Conservation (phyloP, 768 basidiomycete genomes). For the Trametopsis cervina region DNA sequence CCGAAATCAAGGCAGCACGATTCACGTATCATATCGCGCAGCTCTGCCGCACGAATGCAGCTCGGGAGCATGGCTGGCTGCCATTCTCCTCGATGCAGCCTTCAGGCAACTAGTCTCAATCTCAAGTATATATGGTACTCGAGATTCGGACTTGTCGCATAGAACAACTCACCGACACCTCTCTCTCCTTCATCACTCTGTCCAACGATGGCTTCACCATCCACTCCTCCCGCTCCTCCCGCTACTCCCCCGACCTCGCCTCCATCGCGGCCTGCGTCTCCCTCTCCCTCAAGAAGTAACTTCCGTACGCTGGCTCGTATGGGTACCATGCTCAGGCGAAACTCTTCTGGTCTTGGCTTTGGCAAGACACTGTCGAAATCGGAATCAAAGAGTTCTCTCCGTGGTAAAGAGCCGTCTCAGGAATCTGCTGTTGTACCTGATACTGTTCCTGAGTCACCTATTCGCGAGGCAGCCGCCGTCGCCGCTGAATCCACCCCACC, state of each 20-base stretch:
- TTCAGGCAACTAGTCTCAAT: conserved; percentile 11
- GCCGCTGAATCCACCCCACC: conserved; percentile 11
- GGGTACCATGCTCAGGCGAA: conserved; percentile 52
- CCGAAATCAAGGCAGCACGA: conserved; percentile 1
- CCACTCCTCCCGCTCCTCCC: conserved; percentile 8
- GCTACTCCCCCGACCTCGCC: conserved; percentile 12
- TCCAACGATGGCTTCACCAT: conserved; percentile 13
- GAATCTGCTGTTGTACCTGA: conserved; percentile 36
- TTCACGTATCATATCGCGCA: conserved; percentile 11
- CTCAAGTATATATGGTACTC: conserved; percentile 13
- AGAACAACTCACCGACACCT: conserved; percentile 8
- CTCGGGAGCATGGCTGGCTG: conserved; percentile 12
- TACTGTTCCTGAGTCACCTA: conserved; percentile 67
- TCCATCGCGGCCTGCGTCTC: conserved; percentile 12
- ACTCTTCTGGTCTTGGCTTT: conserved; percentile 48
- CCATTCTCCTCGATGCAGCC: conserved; percentile 16
- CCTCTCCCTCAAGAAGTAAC: conserved; percentile 14
- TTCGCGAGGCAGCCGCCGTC: conserved; percentile 42
- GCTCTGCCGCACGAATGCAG: background rate
- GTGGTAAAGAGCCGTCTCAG: conserved; percentile 26
- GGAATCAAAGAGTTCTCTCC: conserved; percentile 21
- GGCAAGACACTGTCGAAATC: conserved; percentile 13
- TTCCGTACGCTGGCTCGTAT: conserved; percentile 46
- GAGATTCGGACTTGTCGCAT: background rate
- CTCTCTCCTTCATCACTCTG: background rate